Base-by-base conservation (phyloP, 108 stramenopile genomes). In the Skeletonema potamos region DNA sequence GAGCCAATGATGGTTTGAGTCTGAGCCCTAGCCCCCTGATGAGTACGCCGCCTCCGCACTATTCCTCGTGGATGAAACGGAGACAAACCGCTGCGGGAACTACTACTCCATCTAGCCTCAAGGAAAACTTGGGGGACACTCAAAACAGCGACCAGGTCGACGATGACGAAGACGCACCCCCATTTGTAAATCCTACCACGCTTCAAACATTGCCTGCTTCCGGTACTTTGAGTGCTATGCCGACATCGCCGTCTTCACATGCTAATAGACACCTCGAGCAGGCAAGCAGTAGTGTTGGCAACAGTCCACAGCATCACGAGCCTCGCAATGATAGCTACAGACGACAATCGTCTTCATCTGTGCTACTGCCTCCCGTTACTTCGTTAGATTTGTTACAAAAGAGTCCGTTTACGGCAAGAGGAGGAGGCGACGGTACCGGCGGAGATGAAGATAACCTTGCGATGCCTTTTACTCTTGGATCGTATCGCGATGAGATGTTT, bases 381-480 rank as follows among this genome's bases (percentile, higher is more conserved):
- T 81, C 75, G 11, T 58, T 81, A 6, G 80, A 81, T 56, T 22
- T 76, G 2, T 27, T 81, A 2, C 74, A 81, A 61, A 76, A 72
- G 46, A 66, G 64, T 61, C 80, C 80, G 7, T 81, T 81, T 30
- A 58, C n/a, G 12, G 58, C 27, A 0, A 59, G 33, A 22, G 30
- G 33, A 43, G 58, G 62, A 6, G 3, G 24, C 18, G n/a, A 3
- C 24, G 59, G 36, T 58, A 32, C 67, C 27, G 28, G 32, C 7
- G 30, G 12, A 22, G 59, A 73, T 30, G 65, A 58, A 11, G 77
- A 61, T n/a, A 33, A 32, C 20, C 43, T 62, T 24, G 44, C 27
- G 12, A 76, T 73, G 64, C 66, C 59, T 1, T 54, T 62, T 33
- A 63, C 64, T 10, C 56, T 71, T 29, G 75, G 62, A 41, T 63